Percentiles rank a stretch among this genome's conserved stretches.
Evolutionary conservation across 257 asterid genomes (phyloP).

Genomic region (Misopates orontium): DNA sequence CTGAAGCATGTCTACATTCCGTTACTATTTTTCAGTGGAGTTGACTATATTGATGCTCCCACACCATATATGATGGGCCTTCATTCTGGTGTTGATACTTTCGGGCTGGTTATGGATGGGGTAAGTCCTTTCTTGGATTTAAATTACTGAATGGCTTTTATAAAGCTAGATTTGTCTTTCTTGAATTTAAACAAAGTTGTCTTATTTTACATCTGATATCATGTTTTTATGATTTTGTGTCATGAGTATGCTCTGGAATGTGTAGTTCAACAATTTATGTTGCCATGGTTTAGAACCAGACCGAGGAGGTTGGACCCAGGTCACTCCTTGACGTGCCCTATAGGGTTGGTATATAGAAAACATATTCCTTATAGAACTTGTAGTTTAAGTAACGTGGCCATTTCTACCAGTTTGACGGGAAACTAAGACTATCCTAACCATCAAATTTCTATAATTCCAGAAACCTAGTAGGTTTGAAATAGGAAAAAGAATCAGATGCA

Average conservation of each 20-base stretch:
- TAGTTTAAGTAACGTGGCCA: neutral
- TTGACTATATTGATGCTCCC: constrained; percentile 99
- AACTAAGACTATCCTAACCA: neutral
- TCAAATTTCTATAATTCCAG: neutral
- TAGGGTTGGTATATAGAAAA: neutral
- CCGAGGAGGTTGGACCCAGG: neutral
- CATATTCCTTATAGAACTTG: neutral
- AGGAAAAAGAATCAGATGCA: constrained; percentile 11
- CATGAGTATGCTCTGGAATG: constrained; percentile 14
- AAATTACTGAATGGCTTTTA: constrained; percentile 1
- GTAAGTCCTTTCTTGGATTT: constrained; percentile 58
- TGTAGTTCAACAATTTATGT: constrained; percentile 14
- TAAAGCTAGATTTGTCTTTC: constrained; percentile 9
- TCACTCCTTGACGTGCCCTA: neutral
- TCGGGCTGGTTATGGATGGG: constrained; percentile 93
- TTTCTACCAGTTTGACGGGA: neutral
- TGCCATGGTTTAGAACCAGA: constrained; percentile 1
- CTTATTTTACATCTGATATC: constrained; percentile 1
- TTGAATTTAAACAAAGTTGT: constrained; percentile 4
- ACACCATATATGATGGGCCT: constrained; percentile 99
- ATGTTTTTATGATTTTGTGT: constrained; percentile 15
- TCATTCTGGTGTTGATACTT: constrained; percentile 95
- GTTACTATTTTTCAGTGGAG: constrained; percentile 98
- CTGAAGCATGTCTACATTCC: constrained; percentile 99
- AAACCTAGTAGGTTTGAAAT: neutral